Percentiles rank a stretch among this genome's conserved stretches.
Conservation (phyloP, 2,329 filamentous ascomycete genomes). For the Neopestalotiopsis clavispora region DNA sequence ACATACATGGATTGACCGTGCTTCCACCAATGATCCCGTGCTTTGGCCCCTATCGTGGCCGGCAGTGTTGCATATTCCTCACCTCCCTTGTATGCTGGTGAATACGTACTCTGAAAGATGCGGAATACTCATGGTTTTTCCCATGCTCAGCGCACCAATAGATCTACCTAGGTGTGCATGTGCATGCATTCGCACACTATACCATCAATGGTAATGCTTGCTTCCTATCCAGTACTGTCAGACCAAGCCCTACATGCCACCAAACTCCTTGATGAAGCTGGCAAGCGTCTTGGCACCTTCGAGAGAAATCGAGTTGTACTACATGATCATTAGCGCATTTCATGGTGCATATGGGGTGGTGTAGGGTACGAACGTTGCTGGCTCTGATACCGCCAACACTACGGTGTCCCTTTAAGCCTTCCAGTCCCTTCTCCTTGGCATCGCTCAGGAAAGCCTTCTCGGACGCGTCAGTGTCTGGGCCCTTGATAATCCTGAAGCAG, state of each 20-base stretch:
- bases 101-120: not conserved
- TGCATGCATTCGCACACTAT: not conserved
- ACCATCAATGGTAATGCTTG: not conserved
- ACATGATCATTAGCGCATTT: not conserved
- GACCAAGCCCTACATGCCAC: not conserved
- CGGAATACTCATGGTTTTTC: not conserved
- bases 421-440: conserved; percentile 69
- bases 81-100: not conserved
- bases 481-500: conserved; percentile 77
- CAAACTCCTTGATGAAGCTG: conserved; percentile 12
- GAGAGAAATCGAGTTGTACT: conserved; percentile 80
- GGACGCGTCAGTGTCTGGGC: conserved; percentile 65
- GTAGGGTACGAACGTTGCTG: conserved; percentile 56
- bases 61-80: not conserved
- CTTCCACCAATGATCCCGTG: not conserved
- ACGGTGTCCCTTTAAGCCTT: conserved; percentile 87
- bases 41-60: not conserved
- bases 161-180: not conserved
- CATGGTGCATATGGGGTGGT: not conserved
- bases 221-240: not conserved
- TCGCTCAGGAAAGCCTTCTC: conserved; percentile 83
- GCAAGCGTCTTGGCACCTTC: conserved; percentile 70
- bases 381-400: conserved; percentile 85
- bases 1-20: not conserved
- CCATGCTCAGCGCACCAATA: not conserved